Percentiles rank a stretch among this genome's conserved stretches.
These are phyloP conservation scores for Phoenix dactylifera DNA, from an alignment of 176 grass and related monocot genomes.

Conservation along the genomic window DNA sequence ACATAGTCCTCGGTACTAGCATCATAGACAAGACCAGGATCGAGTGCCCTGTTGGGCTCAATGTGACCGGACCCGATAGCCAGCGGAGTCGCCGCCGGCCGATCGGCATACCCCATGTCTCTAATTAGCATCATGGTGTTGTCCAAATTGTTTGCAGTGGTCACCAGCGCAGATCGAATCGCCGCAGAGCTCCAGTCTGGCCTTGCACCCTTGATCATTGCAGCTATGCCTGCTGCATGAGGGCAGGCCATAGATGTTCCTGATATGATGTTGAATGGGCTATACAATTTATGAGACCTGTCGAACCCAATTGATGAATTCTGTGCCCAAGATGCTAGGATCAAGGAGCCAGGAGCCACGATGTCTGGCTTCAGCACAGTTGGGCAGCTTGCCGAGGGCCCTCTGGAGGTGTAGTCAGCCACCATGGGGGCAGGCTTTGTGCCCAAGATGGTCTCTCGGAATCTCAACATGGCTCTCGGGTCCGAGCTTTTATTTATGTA, in stretches of 20 bases:
- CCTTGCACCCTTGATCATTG: constrained; percentile 35
- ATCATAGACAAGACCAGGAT: too few species aligned
- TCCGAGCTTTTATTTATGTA: constrained; percentile 3
- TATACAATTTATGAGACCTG: constrained; percentile 16
- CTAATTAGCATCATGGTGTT: constrained; percentile 34
- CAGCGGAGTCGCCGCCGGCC: constrained; percentile 33
- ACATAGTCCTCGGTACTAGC: too few species aligned
- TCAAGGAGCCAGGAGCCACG: constrained; percentile 28
- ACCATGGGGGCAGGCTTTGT: too few species aligned
- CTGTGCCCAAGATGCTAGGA: constrained; percentile 33
- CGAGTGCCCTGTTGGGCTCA: too few species aligned
- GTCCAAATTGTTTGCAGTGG: constrained; percentile 37
- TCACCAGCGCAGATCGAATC: constrained; percentile 79
- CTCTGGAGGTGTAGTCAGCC: too few species aligned
- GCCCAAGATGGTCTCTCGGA: too few species aligned
- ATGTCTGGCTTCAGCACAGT: too few species aligned
- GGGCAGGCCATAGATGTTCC: constrained; percentile 76
- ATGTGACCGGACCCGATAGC: too few species aligned
- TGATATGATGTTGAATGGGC: constrained; percentile 25
- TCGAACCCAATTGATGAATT: background rate
- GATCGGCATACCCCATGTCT: constrained; percentile 16
- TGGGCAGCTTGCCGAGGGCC: too few species aligned
- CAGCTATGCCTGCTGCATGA: constrained; percentile 49
- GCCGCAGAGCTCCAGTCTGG: constrained; percentile 52
- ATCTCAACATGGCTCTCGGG: too few species aligned